Evolutionary conservation across 164 flowering plant genomes (phyloP).

Genomic region (Vitis rupestris): DNA sequence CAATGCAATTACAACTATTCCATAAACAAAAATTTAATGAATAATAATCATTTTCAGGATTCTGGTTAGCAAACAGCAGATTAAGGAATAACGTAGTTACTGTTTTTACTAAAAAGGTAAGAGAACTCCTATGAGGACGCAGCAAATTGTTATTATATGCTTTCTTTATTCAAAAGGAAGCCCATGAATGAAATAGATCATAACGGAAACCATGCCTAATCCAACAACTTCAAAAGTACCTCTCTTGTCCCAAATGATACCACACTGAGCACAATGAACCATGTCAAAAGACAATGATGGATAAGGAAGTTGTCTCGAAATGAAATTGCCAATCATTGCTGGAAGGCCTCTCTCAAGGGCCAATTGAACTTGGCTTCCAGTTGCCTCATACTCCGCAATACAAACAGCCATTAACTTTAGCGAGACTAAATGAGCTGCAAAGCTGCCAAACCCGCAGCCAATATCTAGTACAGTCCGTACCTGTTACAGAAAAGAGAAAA

Average conservation of each 20-base stretch:
- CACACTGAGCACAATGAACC: slow-evolving; percentile 97
- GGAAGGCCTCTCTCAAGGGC: slow-evolving; percentile 99
- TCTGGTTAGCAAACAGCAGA: no score
- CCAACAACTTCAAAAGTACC: slow-evolving; percentile 47
- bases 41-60: no score
- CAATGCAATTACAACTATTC: no score
- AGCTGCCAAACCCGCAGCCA: slow-evolving; percentile 98
- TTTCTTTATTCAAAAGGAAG: background rate
- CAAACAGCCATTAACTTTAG: slow-evolving; percentile 79
- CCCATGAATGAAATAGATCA: background rate
- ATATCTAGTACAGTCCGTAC: slow-evolving; percentile 81
- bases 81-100: background rate
- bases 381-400: slow-evolving; percentile 85
- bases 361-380: slow-evolving; percentile 94
- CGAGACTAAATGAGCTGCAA: slow-evolving; percentile 89
- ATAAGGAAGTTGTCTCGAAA: slow-evolving; percentile 82
- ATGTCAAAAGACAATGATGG: slow-evolving; percentile 90
- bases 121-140: background rate
- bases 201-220: background rate
- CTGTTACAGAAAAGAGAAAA: slow-evolving; percentile 30
- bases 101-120: background rate
- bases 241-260: slow-evolving; percentile 81
- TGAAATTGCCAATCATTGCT: slow-evolving; percentile 81
- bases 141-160: background rate
- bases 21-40: no score